Base-by-base conservation (phyloP, 2,329 filamentous ascomycete genomes). In the Didymella exigua region DNA sequence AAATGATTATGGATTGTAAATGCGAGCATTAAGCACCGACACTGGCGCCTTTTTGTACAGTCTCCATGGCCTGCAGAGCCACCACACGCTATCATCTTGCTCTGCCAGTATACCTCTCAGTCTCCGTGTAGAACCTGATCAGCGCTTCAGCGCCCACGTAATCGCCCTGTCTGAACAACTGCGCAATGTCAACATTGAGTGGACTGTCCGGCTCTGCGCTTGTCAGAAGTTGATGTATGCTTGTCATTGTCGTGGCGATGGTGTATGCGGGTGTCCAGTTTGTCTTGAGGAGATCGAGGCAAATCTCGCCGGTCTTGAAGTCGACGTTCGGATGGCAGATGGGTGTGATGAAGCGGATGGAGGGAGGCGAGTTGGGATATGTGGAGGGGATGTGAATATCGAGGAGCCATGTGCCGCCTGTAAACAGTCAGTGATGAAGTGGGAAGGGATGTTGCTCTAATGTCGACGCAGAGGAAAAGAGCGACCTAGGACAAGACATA, bases 201-300 rank as follows among this genome's bases (percentile, higher is more conserved):
- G 90, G 90, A 62, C 84, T 88, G 68, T 93, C 89, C 41, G 86
- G 82, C 72, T 87, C 90, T 1, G 89, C 88, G 59, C 82, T 85
- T 23, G 77, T 81, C 54, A 91, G 79, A 65, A 95, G 80, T 78
- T 89, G 83, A 62, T 89, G 84, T 60, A 93, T 83, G 41, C 86
- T 86, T 65, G 89, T 87, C 68, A 93, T 78, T 58, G 88, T 89
- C 68, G 88, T 85, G 30, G 88, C 83, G 18, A 98, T 83, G 34
- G 88, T 93, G 75, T 96, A 95, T 16, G 91, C 87, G 1, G 93
- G 90, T 55, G 90, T 89, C 93, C 93, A 98, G 16, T 84, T 83
- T 0, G 78, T 80, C 56, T 84, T 86, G 45, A 99, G 82, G 59
- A 98, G 82, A 71, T 97, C 95, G 24, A 98, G 85, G 75, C 95